Conservation (phyloP, 2,329 filamentous ascomycete genomes). For the Grosmannia serpens region DNA sequence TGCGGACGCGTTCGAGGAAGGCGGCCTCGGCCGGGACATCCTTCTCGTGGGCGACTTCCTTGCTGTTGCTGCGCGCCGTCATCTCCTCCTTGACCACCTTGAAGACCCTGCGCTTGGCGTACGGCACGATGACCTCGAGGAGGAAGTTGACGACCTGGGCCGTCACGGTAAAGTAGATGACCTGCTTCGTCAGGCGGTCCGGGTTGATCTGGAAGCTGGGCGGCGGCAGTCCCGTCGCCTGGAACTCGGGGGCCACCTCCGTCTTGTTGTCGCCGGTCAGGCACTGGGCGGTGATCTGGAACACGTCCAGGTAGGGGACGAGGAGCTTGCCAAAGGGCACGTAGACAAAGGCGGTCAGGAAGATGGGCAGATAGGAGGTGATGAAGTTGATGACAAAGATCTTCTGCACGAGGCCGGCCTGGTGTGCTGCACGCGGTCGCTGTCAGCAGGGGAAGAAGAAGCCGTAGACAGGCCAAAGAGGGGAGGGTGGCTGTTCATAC, state of each 20-base stretch:
- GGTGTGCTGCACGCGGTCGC: slow-evolving; percentile 42
- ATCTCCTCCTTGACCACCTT: slow-evolving; percentile 61
- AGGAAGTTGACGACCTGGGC: slow-evolving; percentile 82
- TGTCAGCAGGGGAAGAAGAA: neutral
- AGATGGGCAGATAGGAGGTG: slow-evolving; percentile 64
- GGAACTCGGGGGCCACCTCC: neutral
- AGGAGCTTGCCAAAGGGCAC: slow-evolving; percentile 75
- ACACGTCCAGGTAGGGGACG: slow-evolving; percentile 76
- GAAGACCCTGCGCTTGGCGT: slow-evolving; percentile 66
- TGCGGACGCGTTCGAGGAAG: slow-evolving; percentile 71
- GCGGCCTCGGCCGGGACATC: slow-evolving; percentile 67
- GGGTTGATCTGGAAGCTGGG: slow-evolving; percentile 69
- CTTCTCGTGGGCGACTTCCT: slow-evolving; percentile 30
- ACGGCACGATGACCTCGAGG: slow-evolving; percentile 76
- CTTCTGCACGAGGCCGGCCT: slow-evolving; percentile 79
- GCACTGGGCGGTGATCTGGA: slow-evolving; percentile 60
- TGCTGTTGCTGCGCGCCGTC: slow-evolving; percentile 40
- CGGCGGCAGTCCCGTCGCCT: neutral
- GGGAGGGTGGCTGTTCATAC: slow-evolving; percentile 21
- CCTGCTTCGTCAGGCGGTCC: slow-evolving; percentile 71
- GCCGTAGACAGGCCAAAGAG: neutral
- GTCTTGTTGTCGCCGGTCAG: slow-evolving; percentile 60
- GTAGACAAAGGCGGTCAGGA: slow-evolving; percentile 69
- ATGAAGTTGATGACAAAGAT: slow-evolving; percentile 84
- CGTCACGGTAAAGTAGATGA: slow-evolving; percentile 93